Evolutionary conservation across 169 alveolate species (phyloP).

Genomic region (Eimeria maxima): DNA sequence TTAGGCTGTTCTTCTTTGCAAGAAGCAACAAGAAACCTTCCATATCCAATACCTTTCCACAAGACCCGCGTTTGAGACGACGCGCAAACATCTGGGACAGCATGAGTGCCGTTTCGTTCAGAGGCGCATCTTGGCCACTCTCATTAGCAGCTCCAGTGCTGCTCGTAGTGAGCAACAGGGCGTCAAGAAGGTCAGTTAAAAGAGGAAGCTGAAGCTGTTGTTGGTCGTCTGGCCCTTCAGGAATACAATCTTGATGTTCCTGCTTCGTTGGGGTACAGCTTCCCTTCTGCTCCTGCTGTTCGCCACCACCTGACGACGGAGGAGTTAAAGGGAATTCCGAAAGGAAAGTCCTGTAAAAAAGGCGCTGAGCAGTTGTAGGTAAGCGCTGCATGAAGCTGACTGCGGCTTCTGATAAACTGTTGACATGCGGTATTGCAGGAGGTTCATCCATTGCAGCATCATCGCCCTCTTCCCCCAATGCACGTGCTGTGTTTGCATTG

Average conservation of each 20-base stretch:
- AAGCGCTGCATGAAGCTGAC: constrained; percentile 40
- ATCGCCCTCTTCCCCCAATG: constrained; percentile 13
- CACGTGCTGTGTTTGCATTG: background rate
- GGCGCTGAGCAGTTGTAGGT: constrained; percentile 77
- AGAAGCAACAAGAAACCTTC: constrained; percentile 40
- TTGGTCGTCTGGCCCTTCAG: background rate
- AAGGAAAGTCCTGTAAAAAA: constrained; percentile 71
- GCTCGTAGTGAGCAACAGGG: constrained; percentile 52
- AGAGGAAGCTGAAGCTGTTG: constrained; percentile 40
- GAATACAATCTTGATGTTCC: constrained; percentile 47
- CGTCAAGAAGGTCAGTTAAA: constrained; percentile 57
- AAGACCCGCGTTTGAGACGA: constrained; percentile 59
- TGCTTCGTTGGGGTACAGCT: background rate
- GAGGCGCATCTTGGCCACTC: constrained; percentile 2
- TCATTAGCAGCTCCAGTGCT: background rate
- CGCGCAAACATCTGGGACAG: constrained; percentile 61
- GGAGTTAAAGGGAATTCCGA: constrained; percentile 60
- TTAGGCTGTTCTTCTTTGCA: constrained; percentile 39
- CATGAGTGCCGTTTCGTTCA: constrained; percentile 35
- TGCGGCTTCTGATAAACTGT: constrained; percentile 44
- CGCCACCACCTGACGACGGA: background rate
- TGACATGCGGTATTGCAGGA: constrained; percentile 35
- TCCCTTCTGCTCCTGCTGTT: background rate
- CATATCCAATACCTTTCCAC: constrained; percentile 57
- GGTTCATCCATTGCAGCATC: constrained; percentile 42